A percentile compares a stretch with the other conserved stretches of the same genome.
These are phyloP conservation scores for Xylariaceae sp. DNA, from an alignment of 2,329 filamentous ascomycete species.

Conservation along the genomic window DNA sequence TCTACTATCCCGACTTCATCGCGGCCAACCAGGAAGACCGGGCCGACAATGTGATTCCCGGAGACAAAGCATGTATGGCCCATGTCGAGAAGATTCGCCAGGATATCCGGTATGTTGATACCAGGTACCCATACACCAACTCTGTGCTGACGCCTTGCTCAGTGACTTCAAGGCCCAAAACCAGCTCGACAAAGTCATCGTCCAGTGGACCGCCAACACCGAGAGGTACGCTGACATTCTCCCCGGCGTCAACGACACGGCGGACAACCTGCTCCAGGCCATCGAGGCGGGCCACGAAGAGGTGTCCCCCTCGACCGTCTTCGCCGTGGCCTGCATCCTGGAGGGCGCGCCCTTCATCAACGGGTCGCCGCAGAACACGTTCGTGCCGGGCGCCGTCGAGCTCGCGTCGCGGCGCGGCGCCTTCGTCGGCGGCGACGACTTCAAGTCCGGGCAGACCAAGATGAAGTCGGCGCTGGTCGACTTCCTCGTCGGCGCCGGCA, in stretches of 20 bases:
- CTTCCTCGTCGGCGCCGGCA: conserved; percentile 96
- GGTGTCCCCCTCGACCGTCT: conserved; percentile 91
- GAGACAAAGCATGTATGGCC: conserved; percentile 73
- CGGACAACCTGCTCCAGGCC: conserved; percentile 82
- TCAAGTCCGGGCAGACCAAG: conserved; percentile 99
- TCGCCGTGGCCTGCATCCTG: conserved; percentile 88
- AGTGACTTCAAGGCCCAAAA: conserved; percentile 86
- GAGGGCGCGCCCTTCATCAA: conserved; percentile 95
- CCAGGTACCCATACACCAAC: no score
- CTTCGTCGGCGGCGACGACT: conserved; percentile 96
- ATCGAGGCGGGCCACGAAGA: conserved; percentile 85
- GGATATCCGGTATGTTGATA: conserved; percentile 71
- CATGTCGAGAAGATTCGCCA: conserved; percentile 90
- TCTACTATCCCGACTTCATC: conserved; percentile 99
- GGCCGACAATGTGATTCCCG: conserved; percentile 82
- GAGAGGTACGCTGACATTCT: conserved; percentile 91
- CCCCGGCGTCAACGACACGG: conserved; percentile 88
- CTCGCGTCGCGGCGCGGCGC: conserved; percentile 79
- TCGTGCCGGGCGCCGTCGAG: conserved; percentile 85
- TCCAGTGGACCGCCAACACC: conserved; percentile 98
- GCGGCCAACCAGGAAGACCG: conserved; percentile 96
- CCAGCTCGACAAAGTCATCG: conserved; percentile 85
- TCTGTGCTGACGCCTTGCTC: conserved; percentile 9
- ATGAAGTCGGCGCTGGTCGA: conserved; percentile 99
- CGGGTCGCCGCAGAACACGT: conserved; percentile 97